These are phyloP conservation scores for Beauveria australis DNA, from an alignment of 2,329 filamentous ascomycete genomes.

Conservation along the genomic window DNA sequence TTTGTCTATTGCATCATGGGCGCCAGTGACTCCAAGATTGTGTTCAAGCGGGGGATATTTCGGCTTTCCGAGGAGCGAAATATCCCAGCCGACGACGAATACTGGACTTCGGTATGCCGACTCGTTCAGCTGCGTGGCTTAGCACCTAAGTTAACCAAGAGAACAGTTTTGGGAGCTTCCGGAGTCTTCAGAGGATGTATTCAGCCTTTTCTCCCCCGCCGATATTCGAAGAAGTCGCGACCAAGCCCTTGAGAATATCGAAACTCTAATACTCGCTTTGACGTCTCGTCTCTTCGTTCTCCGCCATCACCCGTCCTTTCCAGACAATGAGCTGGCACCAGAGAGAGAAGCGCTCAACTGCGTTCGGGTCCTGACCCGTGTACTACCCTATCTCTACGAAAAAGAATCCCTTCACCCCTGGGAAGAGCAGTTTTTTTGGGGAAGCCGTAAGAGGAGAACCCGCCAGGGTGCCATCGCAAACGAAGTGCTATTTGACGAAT, in stretches of 20 bases:
- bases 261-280: slow-evolving; percentile 77
- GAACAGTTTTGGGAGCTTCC: slow-evolving; percentile 91
- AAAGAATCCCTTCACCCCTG: slow-evolving; percentile 72
- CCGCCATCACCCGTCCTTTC: slow-evolving; percentile 84
- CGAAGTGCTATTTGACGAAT: slow-evolving; percentile 80
- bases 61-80: slow-evolving; percentile 83
- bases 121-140: slow-evolving; percentile 5
- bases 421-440: slow-evolving; percentile 95
- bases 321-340: slow-evolving; percentile 74
- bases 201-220: slow-evolving; percentile 84
- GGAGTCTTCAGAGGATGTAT: slow-evolving; percentile 91
- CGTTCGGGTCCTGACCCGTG: slow-evolving; percentile 77
- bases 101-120: slow-evolving; percentile 77
- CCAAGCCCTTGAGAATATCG: slow-evolving; percentile 74
- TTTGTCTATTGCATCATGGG: slow-evolving; percentile 55
- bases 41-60: slow-evolving; percentile 98
- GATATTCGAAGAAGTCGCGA: slow-evolving; percentile 86
- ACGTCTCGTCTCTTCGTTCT: slow-evolving; percentile 76
- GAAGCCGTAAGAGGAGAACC: slow-evolving; percentile 61
- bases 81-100: slow-evolving; percentile 80
- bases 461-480: slow-evolving; percentile 56
- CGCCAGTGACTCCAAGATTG: slow-evolving; percentile 96
- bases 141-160: slow-evolving; percentile 16
- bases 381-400: slow-evolving; percentile 90
- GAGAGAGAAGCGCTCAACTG: slow-evolving; percentile 92